Base-by-base conservation (phyloP, 768 basidiomycete genomes). In the Candolleomyces aberdarensis region DNA sequence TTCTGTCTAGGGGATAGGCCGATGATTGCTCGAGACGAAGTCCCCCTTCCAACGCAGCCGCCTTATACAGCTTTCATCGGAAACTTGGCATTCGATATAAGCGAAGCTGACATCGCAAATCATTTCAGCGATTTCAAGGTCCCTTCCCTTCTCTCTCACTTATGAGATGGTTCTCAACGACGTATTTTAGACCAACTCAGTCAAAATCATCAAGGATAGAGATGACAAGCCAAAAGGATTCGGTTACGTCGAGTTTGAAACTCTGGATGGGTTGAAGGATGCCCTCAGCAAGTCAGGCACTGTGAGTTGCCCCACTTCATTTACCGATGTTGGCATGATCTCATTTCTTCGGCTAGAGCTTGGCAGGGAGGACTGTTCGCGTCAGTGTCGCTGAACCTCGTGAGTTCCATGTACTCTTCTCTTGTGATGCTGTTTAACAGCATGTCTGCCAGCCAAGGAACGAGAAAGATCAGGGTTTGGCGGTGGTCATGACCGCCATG, bases 31-130 rank as follows among this genome's bases (percentile, higher is more conserved):
- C 85, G 94, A 59, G 95, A 96, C 70, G 96, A 98, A 71, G 79
- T 98, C 19, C 95, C 96, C n/a, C 75, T 98, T n/a, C 97, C 97
- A 14, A 91, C 92, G 49, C 85, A 85, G 58, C 93, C 97, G 13
- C 97, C 97, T 4, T 99, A 86, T 77, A 98, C 95, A 29, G 95
- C 92, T n/a, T 98, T 94, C 69, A 83, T 98, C 66, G 97, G 96
- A 57, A 99, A 98, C 76, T 79, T 99, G 40, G 83, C 94, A 5
- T 99, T 98, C 64, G 97, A 98, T 76, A 84, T 94, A 61, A 86
- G 86, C 26, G 95, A 98, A 72, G 67, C 70, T 5, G 95, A 97
- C 68, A 75, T 99, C 48, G 89, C 85, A 62, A 80, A 78, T 10
- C 96, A 94, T 75, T 98, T 99, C 69, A 75, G 75, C 46, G 83